These are phyloP conservation scores for Oryza australiensis DNA, from an alignment of 176 grass and related monocot species.

Conservation along the genomic window DNA sequence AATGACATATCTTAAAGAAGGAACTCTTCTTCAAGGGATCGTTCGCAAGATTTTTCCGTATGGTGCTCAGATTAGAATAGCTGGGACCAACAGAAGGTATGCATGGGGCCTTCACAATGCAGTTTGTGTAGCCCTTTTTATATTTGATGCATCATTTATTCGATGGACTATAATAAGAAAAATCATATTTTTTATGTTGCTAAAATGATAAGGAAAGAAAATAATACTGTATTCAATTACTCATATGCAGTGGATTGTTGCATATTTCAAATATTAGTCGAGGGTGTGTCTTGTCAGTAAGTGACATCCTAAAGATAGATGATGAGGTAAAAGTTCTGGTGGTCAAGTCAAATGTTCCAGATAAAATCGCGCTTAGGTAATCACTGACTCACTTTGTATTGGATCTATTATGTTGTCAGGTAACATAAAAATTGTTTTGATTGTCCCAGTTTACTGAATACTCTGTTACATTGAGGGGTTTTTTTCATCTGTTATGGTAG, in stretches of 20 bases:
- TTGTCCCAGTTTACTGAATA: constrained; percentile 8
- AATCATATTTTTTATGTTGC: no score
- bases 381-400: background rate
- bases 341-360: constrained; percentile 78
- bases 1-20: constrained; percentile 79
- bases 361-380: constrained; percentile 87
- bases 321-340: constrained; percentile 88
- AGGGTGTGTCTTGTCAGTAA: constrained; percentile 57
- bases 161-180: no score
- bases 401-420: no score
- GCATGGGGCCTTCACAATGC: background rate
- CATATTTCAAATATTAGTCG: constrained; percentile 86
- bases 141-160: background rate
- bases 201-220: background rate
- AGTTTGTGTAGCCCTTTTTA: background rate
- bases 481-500: background rate
- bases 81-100: constrained; percentile 76
- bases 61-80: constrained; percentile 76
- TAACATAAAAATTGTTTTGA: background rate
- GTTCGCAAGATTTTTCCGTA: constrained; percentile 74
- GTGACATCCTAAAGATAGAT: constrained; percentile 66
- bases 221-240: constrained; percentile 14
- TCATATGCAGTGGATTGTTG: constrained; percentile 72
- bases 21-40: constrained; percentile 78
- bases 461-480: constrained; percentile 24